Evolutionary conservation across 2,329 filamentous ascomycete genomes (phyloP).

Genomic region (Furcasterigmium furcatum): DNA sequence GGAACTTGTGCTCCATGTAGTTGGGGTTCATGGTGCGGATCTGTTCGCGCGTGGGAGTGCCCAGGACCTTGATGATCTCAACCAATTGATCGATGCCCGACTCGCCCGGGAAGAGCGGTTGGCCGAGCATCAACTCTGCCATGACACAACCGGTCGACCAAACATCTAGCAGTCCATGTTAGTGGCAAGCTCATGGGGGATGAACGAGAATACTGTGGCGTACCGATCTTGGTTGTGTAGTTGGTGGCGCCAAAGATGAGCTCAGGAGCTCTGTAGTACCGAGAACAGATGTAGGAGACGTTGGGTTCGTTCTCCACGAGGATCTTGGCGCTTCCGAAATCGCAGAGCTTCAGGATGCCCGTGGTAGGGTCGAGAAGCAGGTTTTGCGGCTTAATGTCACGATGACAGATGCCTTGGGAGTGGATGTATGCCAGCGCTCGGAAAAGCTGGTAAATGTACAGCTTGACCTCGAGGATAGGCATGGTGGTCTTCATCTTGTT

Average conservation of each 20-base stretch:
- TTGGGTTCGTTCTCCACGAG: constrained; percentile 98
- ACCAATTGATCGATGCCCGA: constrained; percentile 98
- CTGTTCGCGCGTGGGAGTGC: constrained; percentile 94
- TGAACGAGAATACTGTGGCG: constrained; percentile 25
- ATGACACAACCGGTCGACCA: constrained; percentile 99
- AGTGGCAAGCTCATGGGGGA: constrained; percentile 1
- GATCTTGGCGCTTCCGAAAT: constrained; percentile 99
- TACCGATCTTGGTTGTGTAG: constrained; percentile 99
- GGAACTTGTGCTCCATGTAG: constrained; percentile 99
- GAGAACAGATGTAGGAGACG: constrained; percentile 98
- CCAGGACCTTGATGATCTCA: constrained; percentile 98
- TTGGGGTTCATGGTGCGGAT: constrained; percentile 99
- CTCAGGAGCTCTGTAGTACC: constrained; percentile 97
- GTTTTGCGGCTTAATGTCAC: constrained; percentile 99
- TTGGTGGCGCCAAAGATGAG: constrained; percentile 98
- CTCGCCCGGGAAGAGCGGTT: constrained; percentile 95
- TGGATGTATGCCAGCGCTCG: constrained; percentile 97
- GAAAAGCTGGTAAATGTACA: constrained; percentile 99
- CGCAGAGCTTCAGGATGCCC: constrained; percentile 93
- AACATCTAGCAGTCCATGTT: constrained; percentile 64
- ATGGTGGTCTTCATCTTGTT: constrained; percentile 99
- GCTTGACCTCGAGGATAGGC: constrained; percentile 97
- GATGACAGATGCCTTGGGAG: constrained; percentile 97
- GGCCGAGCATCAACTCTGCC: constrained; percentile 98
- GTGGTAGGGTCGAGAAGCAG: constrained; percentile 87